These are phyloP conservation scores for Retiboletus flavoniger DNA, from an alignment of 1,284 basidiomycete species.

Conservation along the genomic window DNA sequence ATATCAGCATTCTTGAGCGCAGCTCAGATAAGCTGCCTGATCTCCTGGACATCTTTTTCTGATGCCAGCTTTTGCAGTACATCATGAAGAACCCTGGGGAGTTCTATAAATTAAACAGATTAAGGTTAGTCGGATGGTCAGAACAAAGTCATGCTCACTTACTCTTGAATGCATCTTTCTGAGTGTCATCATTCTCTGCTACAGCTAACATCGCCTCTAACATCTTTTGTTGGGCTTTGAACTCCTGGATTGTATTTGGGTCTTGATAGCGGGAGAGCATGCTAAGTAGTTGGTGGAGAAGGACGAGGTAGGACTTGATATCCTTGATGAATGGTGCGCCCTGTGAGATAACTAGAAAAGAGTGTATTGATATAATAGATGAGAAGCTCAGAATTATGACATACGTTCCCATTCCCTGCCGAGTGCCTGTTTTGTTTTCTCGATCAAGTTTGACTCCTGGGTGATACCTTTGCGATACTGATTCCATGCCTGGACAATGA, in stretches of 20 bases:
- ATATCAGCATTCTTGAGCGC: not conserved
- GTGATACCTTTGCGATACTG: not conserved
- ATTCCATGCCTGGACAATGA: not conserved
- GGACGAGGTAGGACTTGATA: not conserved
- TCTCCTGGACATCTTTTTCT: not conserved
- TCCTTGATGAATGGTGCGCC: not conserved
- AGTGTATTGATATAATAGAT: not conserved
- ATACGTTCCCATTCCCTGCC: not conserved
- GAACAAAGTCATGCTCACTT: not conserved
- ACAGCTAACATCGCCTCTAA: not conserved
- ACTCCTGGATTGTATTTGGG: not conserved
- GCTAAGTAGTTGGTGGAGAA: not conserved
- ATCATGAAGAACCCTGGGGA: not conserved
- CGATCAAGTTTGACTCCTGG: not conserved
- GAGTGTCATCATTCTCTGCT: not conserved
- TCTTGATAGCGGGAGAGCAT: not conserved
- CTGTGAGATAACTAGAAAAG: not conserved
- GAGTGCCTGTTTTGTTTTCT: not conserved
- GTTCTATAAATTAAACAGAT: not conserved
- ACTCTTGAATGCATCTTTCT: not conserved
- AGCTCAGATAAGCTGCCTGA: not conserved
- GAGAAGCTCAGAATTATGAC: not conserved
- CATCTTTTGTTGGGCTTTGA: not conserved
- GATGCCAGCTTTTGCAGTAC: not conserved
- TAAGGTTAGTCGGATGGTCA: not conserved